Percentiles rank a stretch among this genome's conserved stretches.
These are phyloP conservation scores for Neurospora tetraspora DNA, from an alignment of 495 filamentous ascomycete genomes.

Conservation along the genomic window DNA sequence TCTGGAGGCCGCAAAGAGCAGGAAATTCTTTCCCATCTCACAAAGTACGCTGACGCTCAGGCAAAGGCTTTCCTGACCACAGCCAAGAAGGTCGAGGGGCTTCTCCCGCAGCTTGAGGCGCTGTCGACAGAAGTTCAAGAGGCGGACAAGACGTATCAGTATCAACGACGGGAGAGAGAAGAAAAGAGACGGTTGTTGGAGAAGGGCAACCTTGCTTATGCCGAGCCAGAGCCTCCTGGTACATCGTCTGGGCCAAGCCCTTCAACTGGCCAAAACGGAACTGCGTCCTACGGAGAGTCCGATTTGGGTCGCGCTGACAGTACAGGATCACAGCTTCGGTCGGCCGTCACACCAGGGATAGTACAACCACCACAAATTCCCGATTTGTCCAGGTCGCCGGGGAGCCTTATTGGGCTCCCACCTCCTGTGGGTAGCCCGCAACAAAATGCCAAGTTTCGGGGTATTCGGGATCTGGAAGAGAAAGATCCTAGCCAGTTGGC, in stretches of 20 bases:
- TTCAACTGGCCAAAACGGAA: slow-evolving; percentile 29
- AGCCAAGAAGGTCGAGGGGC: slow-evolving; percentile 76
- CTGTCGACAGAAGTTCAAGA: slow-evolving; percentile 79
- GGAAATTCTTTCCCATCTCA: slow-evolving; percentile 90
- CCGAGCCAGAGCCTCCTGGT: slow-evolving; percentile 53
- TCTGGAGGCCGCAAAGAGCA: slow-evolving; percentile 97
- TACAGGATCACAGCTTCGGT: slow-evolving; percentile 54
- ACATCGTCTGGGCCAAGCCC: slow-evolving; percentile 16
- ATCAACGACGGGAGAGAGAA: slow-evolving; percentile 84
- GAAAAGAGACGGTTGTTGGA: slow-evolving; percentile 84
- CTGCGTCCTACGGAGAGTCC: slow-evolving; percentile 41
- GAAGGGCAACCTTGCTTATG: slow-evolving; percentile 73
- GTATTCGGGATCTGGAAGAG: slow-evolving; percentile 83
- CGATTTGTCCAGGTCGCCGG: slow-evolving; percentile 37
- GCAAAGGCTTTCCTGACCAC: slow-evolving; percentile 71
- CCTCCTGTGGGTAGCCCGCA: slow-evolving; percentile 35
- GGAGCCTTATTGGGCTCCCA: slow-evolving; percentile 25
- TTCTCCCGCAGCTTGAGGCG: slow-evolving; percentile 89
- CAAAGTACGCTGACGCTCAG: slow-evolving; percentile 88
- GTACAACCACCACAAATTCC: slow-evolving; percentile 12
- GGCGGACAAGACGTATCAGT: slow-evolving; percentile 91
- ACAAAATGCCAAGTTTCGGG: slow-evolving; percentile 65
- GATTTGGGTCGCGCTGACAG: slow-evolving; percentile 65
- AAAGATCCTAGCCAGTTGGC: slow-evolving; percentile 45
- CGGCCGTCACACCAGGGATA: slow-evolving; percentile 20